These are phyloP conservation scores for Penicillium fuscoglaucum DNA, from an alignment of 2,329 filamentous ascomycete genomes.

Conservation along the genomic window DNA sequence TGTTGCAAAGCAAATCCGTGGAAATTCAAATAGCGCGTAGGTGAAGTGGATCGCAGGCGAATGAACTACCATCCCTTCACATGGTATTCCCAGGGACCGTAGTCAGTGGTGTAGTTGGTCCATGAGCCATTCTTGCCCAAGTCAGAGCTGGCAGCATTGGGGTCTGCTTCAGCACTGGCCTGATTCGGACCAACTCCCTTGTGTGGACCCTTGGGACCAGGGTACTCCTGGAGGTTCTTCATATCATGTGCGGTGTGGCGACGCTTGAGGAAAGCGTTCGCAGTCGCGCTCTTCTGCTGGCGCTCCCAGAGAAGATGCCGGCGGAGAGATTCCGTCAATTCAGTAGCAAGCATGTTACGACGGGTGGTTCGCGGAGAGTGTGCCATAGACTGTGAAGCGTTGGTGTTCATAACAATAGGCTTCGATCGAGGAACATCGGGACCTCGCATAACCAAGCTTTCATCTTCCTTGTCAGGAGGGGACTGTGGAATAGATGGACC, in stretches of 20 bases:
- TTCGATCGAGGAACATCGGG: slow-evolving; percentile 70
- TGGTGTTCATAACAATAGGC: slow-evolving; percentile 73
- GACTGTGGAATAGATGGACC: slow-evolving; percentile 65
- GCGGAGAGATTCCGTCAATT: slow-evolving; percentile 88
- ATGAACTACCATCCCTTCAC: slow-evolving; percentile 73
- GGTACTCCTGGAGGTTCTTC: slow-evolving; percentile 80
- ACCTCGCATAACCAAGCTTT: slow-evolving; percentile 63
- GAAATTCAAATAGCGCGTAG: not conserved
- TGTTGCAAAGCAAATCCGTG: slow-evolving; percentile 13
- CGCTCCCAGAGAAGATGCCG: slow-evolving; percentile 93
- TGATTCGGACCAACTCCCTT: slow-evolving; percentile 22
- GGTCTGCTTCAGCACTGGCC: slow-evolving; percentile 24
- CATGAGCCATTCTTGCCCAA: slow-evolving; percentile 68
- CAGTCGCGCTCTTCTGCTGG: slow-evolving; percentile 87
- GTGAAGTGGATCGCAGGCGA: not conserved
- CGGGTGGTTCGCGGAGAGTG: slow-evolving; percentile 89
- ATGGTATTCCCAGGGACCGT: slow-evolving; percentile 81
- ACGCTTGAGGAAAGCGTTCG: slow-evolving; percentile 84
- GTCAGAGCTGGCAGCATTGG: slow-evolving; percentile 42
- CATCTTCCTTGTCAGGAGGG: slow-evolving; percentile 58
- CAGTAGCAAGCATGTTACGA: slow-evolving; percentile 91
- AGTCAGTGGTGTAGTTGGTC: slow-evolving; percentile 78
- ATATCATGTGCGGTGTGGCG: slow-evolving; percentile 89
- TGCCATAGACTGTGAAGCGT: slow-evolving; percentile 69
- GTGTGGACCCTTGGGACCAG: slow-evolving; percentile 62